Evolutionary conservation across 164 flowering plant genomes (phyloP).

Genomic region (Platanus orientalis): DNA sequence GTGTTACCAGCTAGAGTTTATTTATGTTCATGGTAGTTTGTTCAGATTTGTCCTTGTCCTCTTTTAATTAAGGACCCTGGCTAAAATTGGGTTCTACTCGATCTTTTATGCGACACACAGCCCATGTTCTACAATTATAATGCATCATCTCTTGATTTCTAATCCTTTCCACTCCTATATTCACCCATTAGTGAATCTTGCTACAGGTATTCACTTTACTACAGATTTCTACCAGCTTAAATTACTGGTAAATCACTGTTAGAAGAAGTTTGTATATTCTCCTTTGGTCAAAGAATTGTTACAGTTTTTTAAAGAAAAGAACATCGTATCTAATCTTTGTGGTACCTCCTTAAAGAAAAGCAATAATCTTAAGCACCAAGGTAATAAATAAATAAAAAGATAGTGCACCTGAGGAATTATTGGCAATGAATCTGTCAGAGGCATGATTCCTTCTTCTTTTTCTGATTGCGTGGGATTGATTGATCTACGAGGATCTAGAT

Average conservation of each 20-base stretch:
- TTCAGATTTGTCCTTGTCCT: no score
- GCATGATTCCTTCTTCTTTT: constrained; percentile 87
- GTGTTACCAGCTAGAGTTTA: no score
- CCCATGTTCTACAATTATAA: no score
- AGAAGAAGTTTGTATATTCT: not conserved
- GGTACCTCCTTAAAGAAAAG: not conserved
- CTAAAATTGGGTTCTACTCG: no score
- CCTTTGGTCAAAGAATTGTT: not conserved
- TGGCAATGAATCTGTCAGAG: constrained; percentile 88
- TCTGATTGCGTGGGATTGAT: constrained; percentile 78
- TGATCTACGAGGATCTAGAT: constrained; percentile 83
- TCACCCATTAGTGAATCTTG: no score
- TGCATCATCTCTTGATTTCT: no score
- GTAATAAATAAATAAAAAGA: constrained; percentile 5
- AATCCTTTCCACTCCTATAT: no score
- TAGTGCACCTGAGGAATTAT: constrained; percentile 85
- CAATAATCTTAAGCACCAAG: not conserved
- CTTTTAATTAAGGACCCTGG: no score
- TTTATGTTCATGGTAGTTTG: no score
- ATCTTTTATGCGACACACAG: no score
- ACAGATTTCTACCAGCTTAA: no score
- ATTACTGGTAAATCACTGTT: not conserved
- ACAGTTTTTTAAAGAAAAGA: not conserved
- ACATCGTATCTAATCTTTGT: not conserved
- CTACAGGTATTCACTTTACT: no score